Base-by-base conservation (phyloP, 148 eudicot genomes). In the Tetragonia tetragonoides region DNA sequence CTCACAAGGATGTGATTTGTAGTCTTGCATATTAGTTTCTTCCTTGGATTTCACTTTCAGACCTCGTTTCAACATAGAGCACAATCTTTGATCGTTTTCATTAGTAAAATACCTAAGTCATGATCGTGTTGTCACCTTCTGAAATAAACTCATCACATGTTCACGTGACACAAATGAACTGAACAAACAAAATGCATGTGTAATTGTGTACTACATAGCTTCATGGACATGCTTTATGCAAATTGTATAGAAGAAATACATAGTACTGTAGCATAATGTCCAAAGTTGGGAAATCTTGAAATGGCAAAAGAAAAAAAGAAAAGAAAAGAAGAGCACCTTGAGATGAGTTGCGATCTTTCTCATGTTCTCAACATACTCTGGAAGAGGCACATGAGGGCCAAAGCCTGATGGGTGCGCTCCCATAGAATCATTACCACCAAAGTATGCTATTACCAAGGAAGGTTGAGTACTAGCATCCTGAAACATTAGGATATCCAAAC, bases 351-450 rank as follows among this genome's bases (percentile, higher is more conserved):
- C 94, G 60, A 95, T 90, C 84, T 88, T 89, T 88, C 87, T 91
- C 97, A 95, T 93, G 82, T 93, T 93, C 70, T 91, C 94, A 38
- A 89, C 81, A 61, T 95, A 95, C 78, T 95, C 99, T 51, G 91
- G 81, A 83, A 95, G 94, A 24, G 99, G 97, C 70, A 95, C 99
- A 86, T 95, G 97, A 74, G 97, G 97, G 73, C 99, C 94, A 60
- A 95, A 87, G 76, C 97, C 97, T 69, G 94, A 90, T 20, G 97
- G 79, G 74, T 90, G 97, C 79, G 91, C 77, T 15, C 93, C 97
- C 97, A 91, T 91, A 37, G 99, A 89, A 85, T 95, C 99, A 79
- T 93, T 95, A 75, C 99, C 99, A 23, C 99, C 99, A 70, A 95
- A 93, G 81, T 93, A 95, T 57, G 89, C 92, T 24, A 95, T 91